phyloP scores from a whole-genome alignment of 2,329 filamentous ascomycete genomes.

The Xylaria sp. region DNA sequence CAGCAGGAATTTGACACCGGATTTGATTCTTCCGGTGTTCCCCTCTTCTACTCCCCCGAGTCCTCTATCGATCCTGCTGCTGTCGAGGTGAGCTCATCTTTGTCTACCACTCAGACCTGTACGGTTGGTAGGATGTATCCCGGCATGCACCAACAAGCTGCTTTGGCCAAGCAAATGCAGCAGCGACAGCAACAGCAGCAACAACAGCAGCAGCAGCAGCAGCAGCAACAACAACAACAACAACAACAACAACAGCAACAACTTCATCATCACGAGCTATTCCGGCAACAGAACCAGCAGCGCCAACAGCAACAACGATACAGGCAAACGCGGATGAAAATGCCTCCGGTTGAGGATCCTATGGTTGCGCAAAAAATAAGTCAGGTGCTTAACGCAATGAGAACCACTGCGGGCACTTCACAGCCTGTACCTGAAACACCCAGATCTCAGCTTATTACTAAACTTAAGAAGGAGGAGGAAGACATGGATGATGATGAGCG shows the following conservation, averaged over 20 bases:
- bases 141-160: conserved; percentile 86
- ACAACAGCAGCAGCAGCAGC: conserved; percentile 4
- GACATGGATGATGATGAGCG: conserved; percentile 98
- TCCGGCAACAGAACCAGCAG: conserved; percentile 35
- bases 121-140: conserved; percentile 76
- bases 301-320: conserved; percentile 34
- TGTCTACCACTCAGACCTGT: conserved; percentile 41
- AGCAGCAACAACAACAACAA: conserved; percentile 2
- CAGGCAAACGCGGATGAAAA: conserved; percentile 43
- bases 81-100: conserved; percentile 51
- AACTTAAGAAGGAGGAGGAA: conserved; percentile 86
- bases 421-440: conserved; percentile 47
- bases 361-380: conserved; percentile 89
- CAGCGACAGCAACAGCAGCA: conserved; percentile 6
- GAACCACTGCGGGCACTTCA: conserved; percentile 59
- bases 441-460: conserved; percentile 59
- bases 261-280: conserved; percentile 24
- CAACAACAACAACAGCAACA: conserved; percentile 1
- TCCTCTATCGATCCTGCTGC: conserved; percentile 64
- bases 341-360: conserved; percentile 54
- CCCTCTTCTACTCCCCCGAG: conserved; percentile 45
- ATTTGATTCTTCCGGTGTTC: conserved; percentile 54
- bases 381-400: conserved; percentile 87
- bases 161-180: conserved; percentile 55
- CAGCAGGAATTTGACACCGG: conserved; percentile 62